Base-by-base conservation (phyloP, 495 filamentous ascomycete genomes). In the Aspergillus coremiiformis region DNA sequence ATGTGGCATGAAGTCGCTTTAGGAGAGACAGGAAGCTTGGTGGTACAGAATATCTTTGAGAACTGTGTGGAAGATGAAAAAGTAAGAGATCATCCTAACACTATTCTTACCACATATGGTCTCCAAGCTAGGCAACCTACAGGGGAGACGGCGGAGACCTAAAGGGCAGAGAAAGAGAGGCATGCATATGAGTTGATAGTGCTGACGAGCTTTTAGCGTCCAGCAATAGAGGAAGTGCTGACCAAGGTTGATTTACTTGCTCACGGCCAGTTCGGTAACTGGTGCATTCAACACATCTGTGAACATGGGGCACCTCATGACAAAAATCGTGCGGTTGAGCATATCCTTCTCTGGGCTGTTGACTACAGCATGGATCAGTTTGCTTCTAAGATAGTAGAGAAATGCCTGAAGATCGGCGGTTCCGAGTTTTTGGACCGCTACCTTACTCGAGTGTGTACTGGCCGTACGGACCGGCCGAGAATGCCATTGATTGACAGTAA, bases 301-400 rank as follows among this genome's bases (percentile, higher is more conserved):
- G 93, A 98, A 65, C 94, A 98, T 66, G 94, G 93, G 32, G 84
- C 86, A 53, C 89, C 91, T 23, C 83, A 84, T 51, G 93, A 98
- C 65, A 90, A 90, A 63, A 94, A 84, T 69, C 84, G 89, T 56
- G 93, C 93, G 22, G 84, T 96, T 59, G 94, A 97, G 61, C 92
- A 96, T 67, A 89, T 97, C 55, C 84, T 97, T 57, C 85, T 84
- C 56, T 91, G 89, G 73, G 86, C 90, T 21, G 85, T 89, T 22
- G 90, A 96, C 67, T 98, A 97, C 70, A 96, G 91, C 71, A 96
- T 95, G 85, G 93, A 98, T 62, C 93, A 98, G 67, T 98, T 95
- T 67, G 94, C 94, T 19, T 98, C 93, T 30, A 98, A 98, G 66
- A 93, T 98, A 15, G 90, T 98, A 47, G 93, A 98, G 74, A 98